Conservation (phyloP, 2,329 filamentous ascomycete species). For the Parascedosporium putredinis region DNA sequence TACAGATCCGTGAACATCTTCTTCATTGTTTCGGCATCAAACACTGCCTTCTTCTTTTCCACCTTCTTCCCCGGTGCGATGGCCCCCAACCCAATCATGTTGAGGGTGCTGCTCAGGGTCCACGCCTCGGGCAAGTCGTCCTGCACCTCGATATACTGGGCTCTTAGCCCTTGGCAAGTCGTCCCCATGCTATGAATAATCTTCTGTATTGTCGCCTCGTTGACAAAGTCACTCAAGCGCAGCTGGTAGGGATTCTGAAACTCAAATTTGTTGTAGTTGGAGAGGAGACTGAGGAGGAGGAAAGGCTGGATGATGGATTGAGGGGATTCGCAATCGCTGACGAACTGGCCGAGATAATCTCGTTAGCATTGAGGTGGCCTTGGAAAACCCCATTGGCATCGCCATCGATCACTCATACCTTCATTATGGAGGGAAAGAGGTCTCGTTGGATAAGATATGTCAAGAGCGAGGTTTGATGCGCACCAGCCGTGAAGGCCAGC, state of each 20-base stretch:
- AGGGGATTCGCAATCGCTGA: constrained; percentile 64
- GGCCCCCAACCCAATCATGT: constrained; percentile 72
- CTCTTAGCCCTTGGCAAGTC: constrained; percentile 57
- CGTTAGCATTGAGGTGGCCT: neutral
- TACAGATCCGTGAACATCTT: constrained; percentile 70
- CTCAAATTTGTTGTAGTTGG: constrained; percentile 99
- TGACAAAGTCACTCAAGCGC: constrained; percentile 89
- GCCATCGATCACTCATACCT: constrained; percentile 41
- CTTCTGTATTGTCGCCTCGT: constrained; percentile 75
- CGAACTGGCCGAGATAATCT: constrained; percentile 43
- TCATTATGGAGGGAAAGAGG: constrained; percentile 89
- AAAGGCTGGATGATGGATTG: constrained; percentile 63
- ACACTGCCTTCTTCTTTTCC: constrained; percentile 39
- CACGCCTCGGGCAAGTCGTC: constrained; percentile 87
- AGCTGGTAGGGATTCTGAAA: constrained; percentile 93
- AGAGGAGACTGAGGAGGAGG: constrained; percentile 71
- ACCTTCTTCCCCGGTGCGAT: constrained; percentile 60
- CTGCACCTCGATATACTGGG: constrained; percentile 73
- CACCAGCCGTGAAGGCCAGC: constrained; percentile 79
- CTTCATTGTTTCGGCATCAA: constrained; percentile 72
- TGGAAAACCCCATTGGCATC: neutral
- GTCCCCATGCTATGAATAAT: constrained; percentile 68
- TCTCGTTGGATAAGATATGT: constrained; percentile 94
- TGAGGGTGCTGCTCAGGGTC: constrained; percentile 70
- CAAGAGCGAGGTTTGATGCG: constrained; percentile 86